phyloP scores from a whole-genome alignment of 768 basidiomycete species.

The Phlebiopsis flavidoalba region DNA sequence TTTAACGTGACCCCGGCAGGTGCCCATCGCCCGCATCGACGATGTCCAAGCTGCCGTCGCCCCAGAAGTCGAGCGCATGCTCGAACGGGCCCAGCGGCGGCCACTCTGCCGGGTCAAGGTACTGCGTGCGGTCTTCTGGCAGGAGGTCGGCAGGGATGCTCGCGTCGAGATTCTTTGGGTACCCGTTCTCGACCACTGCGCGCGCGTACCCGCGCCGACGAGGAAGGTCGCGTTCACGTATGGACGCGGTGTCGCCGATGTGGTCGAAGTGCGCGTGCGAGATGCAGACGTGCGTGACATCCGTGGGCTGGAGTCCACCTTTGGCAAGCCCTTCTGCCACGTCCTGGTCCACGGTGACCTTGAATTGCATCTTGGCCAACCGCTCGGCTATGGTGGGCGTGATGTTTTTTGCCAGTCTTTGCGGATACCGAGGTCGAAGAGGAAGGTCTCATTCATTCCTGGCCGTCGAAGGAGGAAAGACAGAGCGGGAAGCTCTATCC shows the following conservation, averaged over 20 bases:
- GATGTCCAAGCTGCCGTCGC: constrained; percentile 55
- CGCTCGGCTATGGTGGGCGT: not conserved
- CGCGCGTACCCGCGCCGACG: constrained; percentile 39
- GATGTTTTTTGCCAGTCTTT: constrained; percentile 15
- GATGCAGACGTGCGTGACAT: constrained; percentile 37
- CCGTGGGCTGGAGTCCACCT: constrained; percentile 38
- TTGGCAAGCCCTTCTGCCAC: constrained; percentile 44
- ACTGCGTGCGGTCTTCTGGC: constrained; percentile 19
- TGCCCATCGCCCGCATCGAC: constrained; percentile 58
- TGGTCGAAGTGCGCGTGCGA: constrained; percentile 53
- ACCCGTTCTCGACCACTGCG: constrained; percentile 32
- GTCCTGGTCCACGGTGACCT: constrained; percentile 35
- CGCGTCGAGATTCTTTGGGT: constrained; percentile 34
- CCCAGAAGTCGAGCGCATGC: constrained; percentile 44
- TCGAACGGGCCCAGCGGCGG: constrained; percentile 48
- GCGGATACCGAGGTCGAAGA: constrained; percentile 54
- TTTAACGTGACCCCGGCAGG: constrained; percentile 50
- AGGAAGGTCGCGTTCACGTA: constrained; percentile 38
- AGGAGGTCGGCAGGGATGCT: constrained; percentile 34
- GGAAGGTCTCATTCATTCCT: constrained; percentile 28
- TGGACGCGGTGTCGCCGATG: constrained; percentile 44
- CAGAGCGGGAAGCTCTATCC: constrained; percentile 34
- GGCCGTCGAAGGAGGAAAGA: constrained; percentile 51
- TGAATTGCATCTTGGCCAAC: constrained; percentile 37
- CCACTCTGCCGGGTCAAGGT: constrained; percentile 20